Percentiles rank a stretch among this genome's conserved stretches.
These are phyloP conservation scores for Penicillium freii DNA, from an alignment of 2,329 filamentous ascomycete genomes.

Conservation along the genomic window DNA sequence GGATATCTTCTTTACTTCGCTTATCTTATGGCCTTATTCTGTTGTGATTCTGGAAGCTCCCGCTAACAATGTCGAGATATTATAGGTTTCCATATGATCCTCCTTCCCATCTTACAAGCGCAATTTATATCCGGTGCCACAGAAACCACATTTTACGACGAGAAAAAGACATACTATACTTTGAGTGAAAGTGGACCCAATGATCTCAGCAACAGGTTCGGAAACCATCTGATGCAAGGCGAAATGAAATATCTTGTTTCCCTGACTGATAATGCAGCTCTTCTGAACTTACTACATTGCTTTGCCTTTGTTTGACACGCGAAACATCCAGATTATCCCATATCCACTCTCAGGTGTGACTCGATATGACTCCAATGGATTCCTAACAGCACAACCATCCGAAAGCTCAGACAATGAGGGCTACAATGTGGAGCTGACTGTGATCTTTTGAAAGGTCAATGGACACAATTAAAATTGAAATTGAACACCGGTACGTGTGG, in stretches of 20 bases:
- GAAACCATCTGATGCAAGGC: too few species aligned
- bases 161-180: background rate
- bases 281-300: background rate
- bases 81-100: background rate
- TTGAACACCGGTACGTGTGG: background rate
- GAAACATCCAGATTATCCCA: background rate
- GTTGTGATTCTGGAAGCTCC: background rate
- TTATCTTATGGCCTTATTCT: background rate
- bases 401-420: background rate
- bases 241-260: background rate
- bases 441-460: background rate
- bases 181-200: background rate
- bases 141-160: background rate
- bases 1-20: background rate
- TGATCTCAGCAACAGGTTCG: background rate
- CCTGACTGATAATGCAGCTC: background rate
- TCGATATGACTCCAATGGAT: background rate
- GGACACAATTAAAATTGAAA: background rate
- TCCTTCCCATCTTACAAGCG: background rate
- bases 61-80: background rate
- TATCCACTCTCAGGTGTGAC: background rate
- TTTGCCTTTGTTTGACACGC: background rate
- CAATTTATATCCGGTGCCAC: background rate
- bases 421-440: background rate
- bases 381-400: background rate